These are phyloP conservation scores for Symbiodinium pilosum DNA, from an alignment of 73 alveolate genomes.

Conservation along the genomic window DNA sequence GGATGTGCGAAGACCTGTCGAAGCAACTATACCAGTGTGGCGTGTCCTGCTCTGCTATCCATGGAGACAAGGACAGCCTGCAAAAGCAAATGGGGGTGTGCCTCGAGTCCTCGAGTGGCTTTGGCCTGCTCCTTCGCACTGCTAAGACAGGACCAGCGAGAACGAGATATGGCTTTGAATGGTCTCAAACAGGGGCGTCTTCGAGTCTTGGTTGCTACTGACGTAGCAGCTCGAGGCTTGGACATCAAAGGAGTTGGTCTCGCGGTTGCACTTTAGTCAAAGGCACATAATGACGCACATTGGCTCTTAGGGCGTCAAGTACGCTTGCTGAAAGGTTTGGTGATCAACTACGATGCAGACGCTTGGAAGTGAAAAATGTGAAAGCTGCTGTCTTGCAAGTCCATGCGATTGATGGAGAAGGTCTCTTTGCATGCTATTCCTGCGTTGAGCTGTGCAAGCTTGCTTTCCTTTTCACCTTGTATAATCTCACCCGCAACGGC, in stretches of 20 bases:
- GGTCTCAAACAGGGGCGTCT: slow-evolving; percentile 96
- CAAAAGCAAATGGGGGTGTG: background rate
- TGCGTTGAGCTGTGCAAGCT: too few relatives aligned
- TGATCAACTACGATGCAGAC: slow-evolving; percentile 72
- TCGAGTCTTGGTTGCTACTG: slow-evolving; percentile 98
- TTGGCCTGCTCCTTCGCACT: background rate
- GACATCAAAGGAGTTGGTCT: slow-evolving; percentile 98
- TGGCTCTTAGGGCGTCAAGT: background rate
- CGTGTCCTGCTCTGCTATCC: slow-evolving; percentile 96
- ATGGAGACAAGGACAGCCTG: slow-evolving; percentile 98
- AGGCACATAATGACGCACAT: background rate
- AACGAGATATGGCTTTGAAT: slow-evolving; percentile 96
- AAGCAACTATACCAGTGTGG: slow-evolving; percentile 95
- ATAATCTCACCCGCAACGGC: too few relatives aligned
- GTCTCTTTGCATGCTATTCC: too few relatives aligned
- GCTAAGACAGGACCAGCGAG: slow-evolving; percentile 90
- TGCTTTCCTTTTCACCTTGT: too few relatives aligned
- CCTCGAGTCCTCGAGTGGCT: background rate
- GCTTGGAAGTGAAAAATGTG: background rate
- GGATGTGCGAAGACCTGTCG: slow-evolving; percentile 97
- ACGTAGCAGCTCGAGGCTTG: slow-evolving; percentile 99
- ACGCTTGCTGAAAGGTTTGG: slow-evolving; percentile 26
- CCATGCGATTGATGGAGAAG: too few relatives aligned
- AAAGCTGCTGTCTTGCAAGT: too few relatives aligned
- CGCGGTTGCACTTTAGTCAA: background rate